Conservation (phyloP, 2,329 filamentous ascomycete genomes). For the Clathrospora elynae region DNA sequence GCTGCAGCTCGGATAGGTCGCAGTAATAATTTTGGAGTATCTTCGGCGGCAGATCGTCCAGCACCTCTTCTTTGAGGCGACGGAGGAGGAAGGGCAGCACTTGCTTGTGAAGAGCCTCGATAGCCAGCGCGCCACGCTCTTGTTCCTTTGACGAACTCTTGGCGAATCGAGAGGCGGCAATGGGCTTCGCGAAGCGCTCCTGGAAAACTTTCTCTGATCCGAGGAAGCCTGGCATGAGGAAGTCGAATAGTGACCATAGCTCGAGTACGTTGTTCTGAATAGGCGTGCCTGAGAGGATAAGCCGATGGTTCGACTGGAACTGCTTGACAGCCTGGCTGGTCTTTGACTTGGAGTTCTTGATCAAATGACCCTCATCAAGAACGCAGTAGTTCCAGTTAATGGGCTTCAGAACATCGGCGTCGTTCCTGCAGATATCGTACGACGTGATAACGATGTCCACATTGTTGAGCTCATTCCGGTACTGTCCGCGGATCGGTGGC, state of each 20-base stretch:
- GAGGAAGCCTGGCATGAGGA: constrained; percentile 97
- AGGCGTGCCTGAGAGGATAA: constrained; percentile 94
- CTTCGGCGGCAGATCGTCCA: constrained; percentile 95
- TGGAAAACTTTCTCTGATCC: constrained; percentile 97
- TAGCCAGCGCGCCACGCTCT: constrained; percentile 91
- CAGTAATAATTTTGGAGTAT: constrained; percentile 99
- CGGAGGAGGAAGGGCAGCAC: constrained; percentile 95
- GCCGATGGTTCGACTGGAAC: constrained; percentile 85
- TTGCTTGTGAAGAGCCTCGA: constrained; percentile 98
- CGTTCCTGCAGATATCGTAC: constrained; percentile 97
- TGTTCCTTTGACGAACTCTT: constrained; percentile 99
- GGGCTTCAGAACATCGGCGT: constrained; percentile 80
- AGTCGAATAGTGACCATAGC: constrained; percentile 97
- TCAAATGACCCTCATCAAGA: constrained; percentile 94
- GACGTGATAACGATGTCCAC: constrained; percentile 96
- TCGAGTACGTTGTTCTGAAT: constrained; percentile 98
- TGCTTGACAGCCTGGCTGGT: constrained; percentile 91
- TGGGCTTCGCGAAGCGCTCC: constrained; percentile 92
- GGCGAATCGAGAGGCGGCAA: constrained; percentile 90
- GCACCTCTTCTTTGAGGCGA: constrained; percentile 94
- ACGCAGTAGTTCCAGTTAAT: constrained; percentile 98
- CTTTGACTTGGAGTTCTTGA: constrained; percentile 98
- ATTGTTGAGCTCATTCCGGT: constrained; percentile 70
- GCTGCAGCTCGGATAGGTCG: constrained; percentile 92
- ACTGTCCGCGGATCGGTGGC: constrained; percentile 75